Evolutionary conservation across 306 rosid genomes (phyloP), one percentile per base, ranked within the genome.

Genomic region (Parietaria judaica): DNA sequence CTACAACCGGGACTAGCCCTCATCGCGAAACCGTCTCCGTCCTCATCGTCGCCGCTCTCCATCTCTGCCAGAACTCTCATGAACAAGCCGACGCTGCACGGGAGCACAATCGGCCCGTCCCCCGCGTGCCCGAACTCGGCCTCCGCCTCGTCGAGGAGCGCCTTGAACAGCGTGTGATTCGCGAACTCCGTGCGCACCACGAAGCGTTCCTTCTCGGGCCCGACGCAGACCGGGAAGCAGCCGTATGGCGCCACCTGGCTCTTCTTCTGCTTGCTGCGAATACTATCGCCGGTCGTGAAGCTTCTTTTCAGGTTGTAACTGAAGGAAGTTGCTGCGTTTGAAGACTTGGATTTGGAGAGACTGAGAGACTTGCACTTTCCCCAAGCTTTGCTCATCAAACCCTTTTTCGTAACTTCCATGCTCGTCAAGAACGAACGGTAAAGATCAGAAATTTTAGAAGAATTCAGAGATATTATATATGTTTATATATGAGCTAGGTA

Each of bases 81-180:
- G 68, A 90, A 90, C 14, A 79, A 69, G 36, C 67, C 78, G 34
- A 83, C 91, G 0, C 80, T 64, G 11, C 96, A 90, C 44, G 94
- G 96, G 55, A 90, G 83, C 68, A 80, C 72, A 5, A 87, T 54
- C 0, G 96, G 98, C 3, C 98, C 94, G 16, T 88, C 70, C 14
- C 79, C 72, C 15, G 38, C 54, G 17, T 72, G 74, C 0, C 95
- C 96, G 55, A 75, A 84, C 68, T 92, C 94, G 41, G 17, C 39
- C 66, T 86, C 86, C 3, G 92, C 90, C 14, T 76, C 83, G 9
- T 92, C 85, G 16, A 92, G 73, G 31, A 88, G 77, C 14, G 52
- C 66, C 76, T 62, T 66, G 74, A 92, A 88, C 65, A 76, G 52
- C 0, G 87, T 85, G 47, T 88, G 95, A 23, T 92, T 88, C 0